Evolutionary conservation across 1,139 yeast genomes (phyloP), one percentile per base, ranked within the genome.

Genomic region (Yamadazyma oceani): DNA sequence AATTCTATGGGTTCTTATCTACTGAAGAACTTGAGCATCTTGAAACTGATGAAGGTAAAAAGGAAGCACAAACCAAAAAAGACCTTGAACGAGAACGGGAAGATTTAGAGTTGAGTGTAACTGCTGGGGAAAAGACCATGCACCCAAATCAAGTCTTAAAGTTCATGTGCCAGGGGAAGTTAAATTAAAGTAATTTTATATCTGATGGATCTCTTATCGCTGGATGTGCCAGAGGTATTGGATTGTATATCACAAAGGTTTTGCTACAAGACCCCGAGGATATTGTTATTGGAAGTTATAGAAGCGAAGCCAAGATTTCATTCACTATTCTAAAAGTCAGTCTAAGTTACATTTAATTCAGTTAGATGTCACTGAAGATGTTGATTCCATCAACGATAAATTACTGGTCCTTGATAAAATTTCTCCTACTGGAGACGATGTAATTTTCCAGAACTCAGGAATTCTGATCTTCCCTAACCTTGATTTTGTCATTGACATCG

Each of bases 1-100:
- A 75, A 36, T 82, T 83, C 61, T 71, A 75, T 31, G 89, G 89
- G 8, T 75, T 80, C 48, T 60, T 73, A 33, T 75, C 83, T 0
- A 70, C 69, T 21, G 69, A 73, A 23, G 82, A 80, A 48, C 48
- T 73, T 19, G 60, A 62, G 32, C 46, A 51, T 34, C 41, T 62
- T 42, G 66, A 64, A 33, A 59, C 68, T 1, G 73, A 72, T 4
- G 61, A 64, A 19, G 82, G 80, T 0, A 62, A 62, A 42, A 44
- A 46, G 32, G 69, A 66, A 35, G 55, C 62, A 4, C 57, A 55
- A 28, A 48, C 43, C 24, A 63, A 57, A 44, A 58, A 61, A 36
- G 59, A 55, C 14, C 26, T 43, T 19, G 70, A 63, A 37, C 43
- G 50, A 21, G 55, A 59, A 36, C 54, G 49, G 40, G 63, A 58